Evolutionary conservation across 192 early-diverging fungal genomes (phyloP).

Genomic region (Backusella tuberculispora): DNA sequence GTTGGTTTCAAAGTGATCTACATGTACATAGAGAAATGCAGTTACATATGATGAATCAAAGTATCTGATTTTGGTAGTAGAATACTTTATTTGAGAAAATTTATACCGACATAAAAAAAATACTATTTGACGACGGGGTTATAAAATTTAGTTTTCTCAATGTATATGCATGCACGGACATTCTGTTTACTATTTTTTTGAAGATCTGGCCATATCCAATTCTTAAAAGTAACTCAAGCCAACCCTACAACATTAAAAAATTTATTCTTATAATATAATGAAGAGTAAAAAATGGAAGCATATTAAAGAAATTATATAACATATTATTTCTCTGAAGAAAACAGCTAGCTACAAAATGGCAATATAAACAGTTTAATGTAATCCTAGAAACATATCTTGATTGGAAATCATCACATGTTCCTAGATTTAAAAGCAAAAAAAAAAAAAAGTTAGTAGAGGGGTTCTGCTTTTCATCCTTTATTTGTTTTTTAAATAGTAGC

Average conservation of each 20-base stretch:
- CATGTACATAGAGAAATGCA: background rate
- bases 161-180: background rate
- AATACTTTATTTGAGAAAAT: background rate
- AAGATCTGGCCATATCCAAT: background rate
- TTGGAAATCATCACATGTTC: background rate
- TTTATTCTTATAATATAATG: background rate
- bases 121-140: background rate
- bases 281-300: background rate
- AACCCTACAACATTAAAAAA: background rate
- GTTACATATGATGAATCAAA: constrained; percentile 4
- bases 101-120: background rate
- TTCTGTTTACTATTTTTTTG: background rate
- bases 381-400: background rate
- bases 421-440: background rate
- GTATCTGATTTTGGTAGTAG: background rate
- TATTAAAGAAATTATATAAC: background rate
- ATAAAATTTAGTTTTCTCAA: background rate
- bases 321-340: background rate
- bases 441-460: background rate
- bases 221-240: background rate
- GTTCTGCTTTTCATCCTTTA: background rate
- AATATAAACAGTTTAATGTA: background rate
- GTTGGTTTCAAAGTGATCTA: background rate
- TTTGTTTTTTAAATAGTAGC: background rate
- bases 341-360: background rate